These are phyloP conservation scores for Rhynchosporium secalis DNA, from an alignment of 2,329 filamentous ascomycete genomes.

Conservation along the genomic window DNA sequence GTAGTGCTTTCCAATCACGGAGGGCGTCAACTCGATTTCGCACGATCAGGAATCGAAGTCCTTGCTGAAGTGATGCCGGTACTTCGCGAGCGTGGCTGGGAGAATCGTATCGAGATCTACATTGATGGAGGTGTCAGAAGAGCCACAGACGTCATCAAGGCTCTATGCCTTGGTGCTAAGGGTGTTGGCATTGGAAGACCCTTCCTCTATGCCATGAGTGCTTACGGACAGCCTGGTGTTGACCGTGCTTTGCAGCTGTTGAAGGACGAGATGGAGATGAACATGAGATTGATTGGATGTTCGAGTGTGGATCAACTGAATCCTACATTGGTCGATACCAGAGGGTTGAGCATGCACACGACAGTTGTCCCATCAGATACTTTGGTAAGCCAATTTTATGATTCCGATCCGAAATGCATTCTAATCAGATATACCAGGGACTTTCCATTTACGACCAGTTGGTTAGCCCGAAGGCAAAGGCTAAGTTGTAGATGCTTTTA, in stretches of 20 bases:
- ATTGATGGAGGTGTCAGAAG: slow-evolving; percentile 89
- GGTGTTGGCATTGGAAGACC: slow-evolving; percentile 93
- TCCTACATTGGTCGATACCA: slow-evolving; percentile 75
- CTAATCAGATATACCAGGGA: slow-evolving; percentile 28
- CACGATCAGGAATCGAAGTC: slow-evolving; percentile 84
- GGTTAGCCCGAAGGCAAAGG: slow-evolving; percentile 47
- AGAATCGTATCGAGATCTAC: slow-evolving; percentile 81
- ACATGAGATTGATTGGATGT: slow-evolving; percentile 91
- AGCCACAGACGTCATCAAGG: slow-evolving; percentile 93
- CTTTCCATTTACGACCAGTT: slow-evolving; percentile 47
- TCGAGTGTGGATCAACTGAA: slow-evolving; percentile 74
- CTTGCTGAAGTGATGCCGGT: slow-evolving; percentile 92
- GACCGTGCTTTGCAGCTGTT: slow-evolving; percentile 89
- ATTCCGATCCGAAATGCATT: slow-evolving; percentile 11
- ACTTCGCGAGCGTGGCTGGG: slow-evolving; percentile 69
- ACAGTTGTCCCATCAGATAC: slow-evolving; percentile 62
- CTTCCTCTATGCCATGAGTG: slow-evolving; percentile 94
- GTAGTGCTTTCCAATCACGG: slow-evolving; percentile 97
- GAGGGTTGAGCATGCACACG: slow-evolving; percentile 64
- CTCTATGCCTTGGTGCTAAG: slow-evolving; percentile 84
- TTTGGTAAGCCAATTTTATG: slow-evolving; percentile 41
- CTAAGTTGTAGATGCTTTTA: slow-evolving; percentile 45
- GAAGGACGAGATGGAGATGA: slow-evolving; percentile 98
- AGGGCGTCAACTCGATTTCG: slow-evolving; percentile 89
- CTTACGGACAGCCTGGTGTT: slow-evolving; percentile 84